Percentiles rank a stretch among this genome's conserved stretches.
These are phyloP conservation scores for Penicillium goetzii DNA, from an alignment of 495 filamentous ascomycete species.

Conservation along the genomic window DNA sequence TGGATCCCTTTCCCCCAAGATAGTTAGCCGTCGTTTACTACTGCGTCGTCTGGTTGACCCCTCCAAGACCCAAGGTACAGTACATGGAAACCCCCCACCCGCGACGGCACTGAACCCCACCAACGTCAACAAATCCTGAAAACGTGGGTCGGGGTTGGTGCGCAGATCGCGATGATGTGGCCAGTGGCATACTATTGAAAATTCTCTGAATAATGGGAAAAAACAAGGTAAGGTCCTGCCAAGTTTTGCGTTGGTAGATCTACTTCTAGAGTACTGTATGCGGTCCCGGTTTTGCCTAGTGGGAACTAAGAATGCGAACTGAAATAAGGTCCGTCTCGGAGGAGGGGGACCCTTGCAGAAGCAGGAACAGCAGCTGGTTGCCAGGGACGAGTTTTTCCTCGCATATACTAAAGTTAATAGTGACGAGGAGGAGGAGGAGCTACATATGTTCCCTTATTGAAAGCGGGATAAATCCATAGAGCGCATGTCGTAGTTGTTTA, in stretches of 20 bases:
- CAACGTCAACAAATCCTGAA: slow-evolving; percentile 7
- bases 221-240: background rate
- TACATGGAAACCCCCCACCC: background rate
- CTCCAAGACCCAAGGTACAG: background rate
- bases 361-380: background rate
- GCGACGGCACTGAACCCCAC: background rate
- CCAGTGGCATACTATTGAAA: background rate
- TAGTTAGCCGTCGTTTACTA: background rate
- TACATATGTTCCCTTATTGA: background rate
- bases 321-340: background rate
- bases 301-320: background rate
- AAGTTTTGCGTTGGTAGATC: background rate
- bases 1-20: background rate
- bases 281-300: background rate
- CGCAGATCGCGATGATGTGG: background rate
- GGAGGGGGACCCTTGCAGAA: background rate
- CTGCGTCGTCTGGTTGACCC: background rate
- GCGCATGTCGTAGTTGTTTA: too few relatives aligned
- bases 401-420: background rate
- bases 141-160: slow-evolving; percentile 7
- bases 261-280: background rate
- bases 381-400: background rate
- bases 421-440: background rate
- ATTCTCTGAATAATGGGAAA: background rate
- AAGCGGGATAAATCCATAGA: background rate